Conservation (phyloP, 2,329 filamentous ascomycete genomes). For the Penicillium freii region DNA sequence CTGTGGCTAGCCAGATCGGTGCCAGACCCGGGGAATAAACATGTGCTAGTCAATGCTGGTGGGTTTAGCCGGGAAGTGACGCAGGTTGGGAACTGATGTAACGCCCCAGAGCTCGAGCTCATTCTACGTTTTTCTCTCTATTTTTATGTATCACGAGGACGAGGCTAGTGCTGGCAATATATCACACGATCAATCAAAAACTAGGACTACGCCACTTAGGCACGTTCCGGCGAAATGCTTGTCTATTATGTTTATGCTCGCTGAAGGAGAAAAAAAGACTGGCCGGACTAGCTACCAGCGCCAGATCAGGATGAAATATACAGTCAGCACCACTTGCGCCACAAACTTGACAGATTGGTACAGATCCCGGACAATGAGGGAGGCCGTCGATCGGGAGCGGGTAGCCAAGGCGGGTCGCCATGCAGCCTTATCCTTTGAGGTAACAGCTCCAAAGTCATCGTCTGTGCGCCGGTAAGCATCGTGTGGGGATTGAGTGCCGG, state of each 20-base stretch:
- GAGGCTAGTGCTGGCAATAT: background rate
- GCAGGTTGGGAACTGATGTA: background rate
- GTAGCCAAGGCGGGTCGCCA: conserved; percentile 23
- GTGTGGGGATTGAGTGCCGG: conserved; percentile 17
- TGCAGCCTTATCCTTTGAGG: conserved; percentile 31
- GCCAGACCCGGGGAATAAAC: background rate
- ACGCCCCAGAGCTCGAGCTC: background rate
- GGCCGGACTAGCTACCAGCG: conserved; percentile 49
- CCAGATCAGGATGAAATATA: conserved; percentile 67
- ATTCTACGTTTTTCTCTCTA: background rate
- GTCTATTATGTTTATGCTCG: conserved; percentile 20
- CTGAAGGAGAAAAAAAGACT: background rate
- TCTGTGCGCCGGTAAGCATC: conserved; percentile 25
- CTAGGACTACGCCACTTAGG: background rate
- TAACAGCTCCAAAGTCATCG: conserved; percentile 15
- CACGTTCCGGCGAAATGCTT: background rate
- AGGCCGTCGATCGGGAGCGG: conserved; percentile 30
- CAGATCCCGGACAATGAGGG: conserved; percentile 58
- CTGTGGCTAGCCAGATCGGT: background rate
- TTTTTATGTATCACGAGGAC: background rate
- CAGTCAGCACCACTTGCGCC: conserved; percentile 59
- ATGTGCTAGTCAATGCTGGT: background rate
- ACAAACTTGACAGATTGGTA: conserved; percentile 62
- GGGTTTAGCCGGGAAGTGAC: background rate
- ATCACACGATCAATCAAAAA: background rate